Evolutionary conservation across 2,329 filamentous ascomycete genomes (phyloP).

Genomic region (Atkinsonella hypoxylon): DNA sequence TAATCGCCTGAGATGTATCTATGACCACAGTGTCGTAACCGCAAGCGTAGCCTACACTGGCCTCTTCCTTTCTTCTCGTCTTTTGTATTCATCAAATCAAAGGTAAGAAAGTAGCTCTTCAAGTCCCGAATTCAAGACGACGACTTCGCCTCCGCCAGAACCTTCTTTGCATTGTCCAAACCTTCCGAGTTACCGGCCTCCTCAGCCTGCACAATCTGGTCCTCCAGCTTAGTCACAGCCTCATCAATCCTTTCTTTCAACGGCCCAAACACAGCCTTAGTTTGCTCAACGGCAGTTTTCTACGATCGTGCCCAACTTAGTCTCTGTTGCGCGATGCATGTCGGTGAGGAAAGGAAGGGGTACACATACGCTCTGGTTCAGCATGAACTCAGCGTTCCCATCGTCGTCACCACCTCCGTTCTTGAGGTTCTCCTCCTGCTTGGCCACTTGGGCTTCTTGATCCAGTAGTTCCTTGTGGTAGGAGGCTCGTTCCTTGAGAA

Average conservation of each 20-base stretch:
- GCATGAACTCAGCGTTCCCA: slow-evolving; percentile 62
- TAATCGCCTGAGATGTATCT: background rate
- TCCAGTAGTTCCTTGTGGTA: slow-evolving; percentile 77
- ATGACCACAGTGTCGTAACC: background rate
- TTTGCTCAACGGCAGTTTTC: slow-evolving; percentile 77
- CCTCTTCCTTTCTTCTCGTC: background rate
- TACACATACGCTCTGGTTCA: slow-evolving; percentile 72
- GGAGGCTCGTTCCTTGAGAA: slow-evolving; percentile 82
- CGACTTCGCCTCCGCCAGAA: slow-evolving; percentile 36
- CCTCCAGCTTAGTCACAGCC: slow-evolving; percentile 61
- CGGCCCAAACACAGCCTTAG: slow-evolving; percentile 66
- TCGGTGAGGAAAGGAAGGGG: background rate
- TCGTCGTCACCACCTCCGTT: slow-evolving; percentile 42
- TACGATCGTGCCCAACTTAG: slow-evolving; percentile 22
- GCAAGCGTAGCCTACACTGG: too few species aligned
- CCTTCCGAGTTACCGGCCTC: slow-evolving; percentile 34
- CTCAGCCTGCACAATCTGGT: slow-evolving; percentile 51
- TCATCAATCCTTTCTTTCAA: slow-evolving; percentile 60
- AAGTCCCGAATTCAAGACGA: background rate
- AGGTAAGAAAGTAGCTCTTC: too few species aligned
- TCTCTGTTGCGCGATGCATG: too few species aligned
- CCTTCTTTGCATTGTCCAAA: slow-evolving; percentile 42
- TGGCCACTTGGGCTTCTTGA: slow-evolving; percentile 60
- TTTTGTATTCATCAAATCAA: too few species aligned
- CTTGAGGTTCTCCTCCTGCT: slow-evolving; percentile 50